These are phyloP conservation scores for Sporothrix brasiliensis DNA, from an alignment of 2,329 filamentous ascomycete species.

Conservation along the genomic window DNA sequence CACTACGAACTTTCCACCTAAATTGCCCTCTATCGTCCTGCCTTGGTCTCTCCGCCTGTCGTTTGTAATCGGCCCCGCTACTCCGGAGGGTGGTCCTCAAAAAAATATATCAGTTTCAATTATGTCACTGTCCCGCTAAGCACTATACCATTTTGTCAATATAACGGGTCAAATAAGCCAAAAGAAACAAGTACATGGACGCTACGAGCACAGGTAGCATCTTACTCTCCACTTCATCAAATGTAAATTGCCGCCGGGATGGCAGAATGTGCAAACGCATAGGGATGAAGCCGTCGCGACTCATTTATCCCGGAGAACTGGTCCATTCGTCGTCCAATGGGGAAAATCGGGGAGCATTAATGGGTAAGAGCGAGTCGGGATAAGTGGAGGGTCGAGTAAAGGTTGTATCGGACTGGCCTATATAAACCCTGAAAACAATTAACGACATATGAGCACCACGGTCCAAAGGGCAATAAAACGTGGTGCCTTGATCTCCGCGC, in stretches of 20 bases:
- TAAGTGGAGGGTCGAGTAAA: neutral
- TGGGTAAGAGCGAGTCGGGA: neutral
- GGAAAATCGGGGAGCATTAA: neutral
- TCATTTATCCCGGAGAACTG: conserved; percentile 18
- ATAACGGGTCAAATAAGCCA: conserved; percentile 1
- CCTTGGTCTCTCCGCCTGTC: neutral
- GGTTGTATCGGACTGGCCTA: neutral
- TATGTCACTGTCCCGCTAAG: conserved; percentile 3
- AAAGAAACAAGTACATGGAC: neutral
- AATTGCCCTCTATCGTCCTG: neutral
- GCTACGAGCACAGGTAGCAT: neutral
- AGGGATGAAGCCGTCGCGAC: neutral
- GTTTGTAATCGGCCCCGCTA: conserved; percentile 1
- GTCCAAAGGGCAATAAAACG: conserved; percentile 2
- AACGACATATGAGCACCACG: neutral
- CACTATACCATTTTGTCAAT: conserved; percentile 17
- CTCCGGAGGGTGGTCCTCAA: conserved; percentile 4
- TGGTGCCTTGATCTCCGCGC: neutral
- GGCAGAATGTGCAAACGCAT: neutral
- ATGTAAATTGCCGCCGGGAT: conserved; percentile 4
- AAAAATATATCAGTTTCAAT: neutral
- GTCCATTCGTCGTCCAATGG: conserved; percentile 2
- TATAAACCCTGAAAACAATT: neutral
- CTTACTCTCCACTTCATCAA: neutral
- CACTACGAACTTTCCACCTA: neutral